Percentiles rank a stretch among this genome's conserved stretches.
Conservation (phyloP, 176 grass and related monocot genomes). For the Canna indica region DNA sequence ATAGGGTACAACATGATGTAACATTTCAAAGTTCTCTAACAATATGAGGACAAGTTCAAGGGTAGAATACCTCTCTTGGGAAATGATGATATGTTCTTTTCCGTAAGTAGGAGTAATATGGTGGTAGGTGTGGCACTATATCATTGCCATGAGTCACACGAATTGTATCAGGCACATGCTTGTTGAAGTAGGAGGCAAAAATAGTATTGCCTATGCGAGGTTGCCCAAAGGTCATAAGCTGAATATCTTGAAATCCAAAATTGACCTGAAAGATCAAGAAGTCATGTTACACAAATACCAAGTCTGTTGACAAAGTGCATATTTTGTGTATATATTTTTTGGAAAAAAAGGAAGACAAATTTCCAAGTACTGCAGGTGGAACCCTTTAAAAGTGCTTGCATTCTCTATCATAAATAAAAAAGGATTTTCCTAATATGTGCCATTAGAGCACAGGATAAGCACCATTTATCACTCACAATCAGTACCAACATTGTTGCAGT, state of each 20-base stretch:
- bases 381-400: background rate
- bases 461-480: too few relatives aligned
- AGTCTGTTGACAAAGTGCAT: background rate
- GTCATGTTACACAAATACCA: background rate
- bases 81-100: constrained; percentile 95
- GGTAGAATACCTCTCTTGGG: constrained; percentile 58
- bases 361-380: background rate
- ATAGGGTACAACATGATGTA: background rate
- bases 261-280: constrained; percentile 39
- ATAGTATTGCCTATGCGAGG: constrained; percentile 80
- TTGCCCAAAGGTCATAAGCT: constrained; percentile 83
- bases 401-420: background rate
- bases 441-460: too few relatives aligned
- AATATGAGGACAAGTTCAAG: background rate
- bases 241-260: constrained; percentile 41
- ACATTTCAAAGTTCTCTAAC: background rate
- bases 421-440: too few relatives aligned
- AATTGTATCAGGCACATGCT: constrained; percentile 48
- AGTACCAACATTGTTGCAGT: too few relatives aligned
- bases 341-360: too few relatives aligned
- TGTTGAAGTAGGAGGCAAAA: constrained; percentile 70
- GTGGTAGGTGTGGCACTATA: constrained; percentile 82
- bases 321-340: too few relatives aligned
- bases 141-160: constrained; percentile 87
- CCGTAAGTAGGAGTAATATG: constrained; percentile 66